These are phyloP conservation scores for Byssochlamys sp. DNA, from an alignment of 2,329 filamentous ascomycete species.

Conservation along the genomic window DNA sequence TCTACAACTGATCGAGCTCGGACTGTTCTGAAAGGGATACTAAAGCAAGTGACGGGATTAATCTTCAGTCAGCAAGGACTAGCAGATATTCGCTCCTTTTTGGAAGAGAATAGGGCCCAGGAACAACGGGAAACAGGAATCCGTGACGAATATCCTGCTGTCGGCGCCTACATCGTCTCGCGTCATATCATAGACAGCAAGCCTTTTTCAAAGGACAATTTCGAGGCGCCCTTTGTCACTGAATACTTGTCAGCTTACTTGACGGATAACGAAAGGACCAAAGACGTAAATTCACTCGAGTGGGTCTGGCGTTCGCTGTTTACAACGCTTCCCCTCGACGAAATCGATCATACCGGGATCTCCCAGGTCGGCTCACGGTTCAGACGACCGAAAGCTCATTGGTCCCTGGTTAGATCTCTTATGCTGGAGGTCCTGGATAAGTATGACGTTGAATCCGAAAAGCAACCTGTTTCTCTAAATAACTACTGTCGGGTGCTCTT, in stretches of 20 bases:
- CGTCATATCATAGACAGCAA: conserved; percentile 32
- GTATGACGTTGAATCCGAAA: conserved; percentile 35
- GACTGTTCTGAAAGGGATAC: conserved; percentile 23
- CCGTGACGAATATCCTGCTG: conserved; percentile 31
- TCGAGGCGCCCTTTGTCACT: conserved; percentile 37
- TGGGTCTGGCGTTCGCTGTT: conserved; percentile 39
- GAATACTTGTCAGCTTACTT: conserved; percentile 21
- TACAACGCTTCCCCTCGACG: conserved; percentile 43
- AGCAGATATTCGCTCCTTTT: conserved; percentile 31
- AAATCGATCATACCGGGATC: conserved; percentile 44
- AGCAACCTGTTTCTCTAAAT: conserved; percentile 41
- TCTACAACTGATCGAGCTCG: conserved; percentile 15
- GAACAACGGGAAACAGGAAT: conserved; percentile 41
- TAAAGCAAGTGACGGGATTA: conserved; percentile 27
- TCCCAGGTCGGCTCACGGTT: conserved; percentile 33
- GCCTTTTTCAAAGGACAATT: conserved; percentile 20
- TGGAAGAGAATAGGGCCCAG: conserved; percentile 36
- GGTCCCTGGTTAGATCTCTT: conserved; percentile 40
- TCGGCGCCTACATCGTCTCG: conserved; percentile 41
- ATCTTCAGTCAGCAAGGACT: conserved; percentile 25
- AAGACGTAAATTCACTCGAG: conserved; percentile 26
- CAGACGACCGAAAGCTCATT: conserved; percentile 36
- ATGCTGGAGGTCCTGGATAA: conserved; percentile 39
- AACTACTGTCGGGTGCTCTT: conserved; percentile 45
- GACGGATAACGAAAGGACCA: conserved; percentile 28